Conservation (phyloP, 78 protist genomes). For the Dictyostelium firmibasis region DNA sequence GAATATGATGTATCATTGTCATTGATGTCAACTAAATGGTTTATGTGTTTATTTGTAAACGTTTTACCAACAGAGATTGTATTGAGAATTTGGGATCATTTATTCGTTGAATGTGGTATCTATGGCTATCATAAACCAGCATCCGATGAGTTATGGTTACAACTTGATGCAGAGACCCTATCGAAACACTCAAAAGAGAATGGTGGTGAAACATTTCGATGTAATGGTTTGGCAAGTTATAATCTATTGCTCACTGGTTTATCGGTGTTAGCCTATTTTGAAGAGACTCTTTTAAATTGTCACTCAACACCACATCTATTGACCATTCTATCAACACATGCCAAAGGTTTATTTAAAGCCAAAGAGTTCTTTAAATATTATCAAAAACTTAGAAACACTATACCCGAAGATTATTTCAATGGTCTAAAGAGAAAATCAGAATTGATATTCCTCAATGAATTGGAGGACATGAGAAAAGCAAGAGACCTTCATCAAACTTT, state of each 20-base stretch:
- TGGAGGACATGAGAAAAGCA: conserved; percentile 58
- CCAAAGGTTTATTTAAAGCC: conserved; percentile 39
- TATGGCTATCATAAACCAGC: conserved; percentile 62
- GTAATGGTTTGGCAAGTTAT: conserved; percentile 70
- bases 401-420: conserved; percentile 15
- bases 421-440: conserved; percentile 15
- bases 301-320: conserved; percentile 49
- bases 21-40: conserved; percentile 79
- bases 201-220: background rate
- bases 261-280: conserved; percentile 16
- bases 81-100: conserved; percentile 66
- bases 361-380: conserved; percentile 44
- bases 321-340: background rate
- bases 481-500: conserved; percentile 28
- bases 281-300: conserved; percentile 15
- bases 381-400: background rate
- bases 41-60: conserved; percentile 78
- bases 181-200: background rate
- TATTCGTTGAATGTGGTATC: conserved; percentile 71
- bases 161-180: background rate
- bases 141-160: conserved; percentile 25
- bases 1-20: conserved; percentile 19
- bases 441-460: background rate
- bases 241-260: conserved; percentile 51
- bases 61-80: conserved; percentile 80